Evolutionary conservation across 805 yeast species (phyloP).

Genomic region (Helenozyma baotianmanensis): DNA sequence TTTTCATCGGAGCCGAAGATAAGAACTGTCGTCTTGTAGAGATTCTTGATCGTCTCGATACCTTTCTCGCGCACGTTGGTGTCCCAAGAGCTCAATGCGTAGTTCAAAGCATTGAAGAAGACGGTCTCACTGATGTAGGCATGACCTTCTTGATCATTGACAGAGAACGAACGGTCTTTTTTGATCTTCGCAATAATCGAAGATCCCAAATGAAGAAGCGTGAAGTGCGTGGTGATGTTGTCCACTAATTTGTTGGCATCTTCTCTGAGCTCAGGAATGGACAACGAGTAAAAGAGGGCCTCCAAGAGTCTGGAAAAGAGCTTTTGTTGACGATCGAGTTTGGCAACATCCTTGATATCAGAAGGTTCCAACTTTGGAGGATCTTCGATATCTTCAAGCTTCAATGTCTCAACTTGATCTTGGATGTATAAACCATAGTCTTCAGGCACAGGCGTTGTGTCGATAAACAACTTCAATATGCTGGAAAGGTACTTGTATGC

Average conservation of each 20-base stretch:
- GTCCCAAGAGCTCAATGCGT: conserved; percentile 75
- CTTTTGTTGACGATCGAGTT: conserved; percentile 58
- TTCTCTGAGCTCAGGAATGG: conserved; percentile 64
- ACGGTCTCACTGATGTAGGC: conserved; percentile 65
- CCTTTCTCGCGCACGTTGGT: conserved; percentile 70
- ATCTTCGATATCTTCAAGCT: conserved; percentile 34
- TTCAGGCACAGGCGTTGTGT: conserved; percentile 46
- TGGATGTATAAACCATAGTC: conserved; percentile 41
- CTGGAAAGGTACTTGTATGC: conserved; percentile 72
- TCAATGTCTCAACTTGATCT: conserved; percentile 45
- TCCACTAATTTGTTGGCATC: conserved; percentile 62
- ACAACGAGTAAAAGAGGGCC: conserved; percentile 68
- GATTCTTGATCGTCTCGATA: conserved; percentile 54
- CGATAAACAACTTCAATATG: conserved; percentile 64
- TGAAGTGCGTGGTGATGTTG: conserved; percentile 72
- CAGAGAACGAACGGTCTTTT: conserved; percentile 64
- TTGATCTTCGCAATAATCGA: conserved; percentile 65
- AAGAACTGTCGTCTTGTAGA: conserved; percentile 56
- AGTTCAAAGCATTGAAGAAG: conserved; percentile 68
- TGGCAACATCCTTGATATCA: conserved; percentile 42
- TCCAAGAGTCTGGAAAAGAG: conserved; percentile 62
- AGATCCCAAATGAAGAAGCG: conserved; percentile 71
- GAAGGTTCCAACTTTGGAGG: conserved; percentile 36
- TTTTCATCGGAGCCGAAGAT: conserved; percentile 65
- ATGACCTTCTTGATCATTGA: conserved; percentile 75